Evolutionary conservation across 441 rosid genomes (phyloP).

Genomic region (Daphne laureola): DNA sequence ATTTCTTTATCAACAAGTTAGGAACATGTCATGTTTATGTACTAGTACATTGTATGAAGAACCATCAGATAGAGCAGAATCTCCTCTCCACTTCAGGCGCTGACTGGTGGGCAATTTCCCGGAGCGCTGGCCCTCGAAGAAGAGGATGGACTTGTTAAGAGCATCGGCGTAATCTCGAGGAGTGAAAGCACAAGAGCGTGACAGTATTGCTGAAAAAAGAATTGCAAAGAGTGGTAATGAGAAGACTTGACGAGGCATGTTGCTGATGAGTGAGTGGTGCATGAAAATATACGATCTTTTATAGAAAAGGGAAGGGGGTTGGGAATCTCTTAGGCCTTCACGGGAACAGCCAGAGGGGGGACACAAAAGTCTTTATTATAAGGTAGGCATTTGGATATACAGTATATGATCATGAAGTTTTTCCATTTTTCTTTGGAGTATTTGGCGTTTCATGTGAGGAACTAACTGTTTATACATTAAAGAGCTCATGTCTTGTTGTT

Average conservation of each 20-base stretch:
- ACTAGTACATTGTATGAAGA: conserved; percentile 32
- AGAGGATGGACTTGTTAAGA: conserved; percentile 36
- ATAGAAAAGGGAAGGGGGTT: conserved; percentile 23
- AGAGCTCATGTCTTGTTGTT: no score
- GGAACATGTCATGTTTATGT: no score
- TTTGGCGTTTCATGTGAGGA: no score
- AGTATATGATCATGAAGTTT: no score
- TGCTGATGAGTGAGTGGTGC: background rate
- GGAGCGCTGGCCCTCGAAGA: conserved; percentile 42
- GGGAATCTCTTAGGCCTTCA: conserved; percentile 40
- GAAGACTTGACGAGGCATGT: conserved; percentile 22
- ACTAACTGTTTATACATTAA: no score
- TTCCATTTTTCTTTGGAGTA: no score
- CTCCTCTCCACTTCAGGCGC: conserved; percentile 28
- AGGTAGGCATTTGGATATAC: no score
- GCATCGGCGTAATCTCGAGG: conserved; percentile 36
- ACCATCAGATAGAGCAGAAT: conserved; percentile 36
- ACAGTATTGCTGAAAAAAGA: conserved; percentile 16
- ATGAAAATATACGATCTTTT: conserved; percentile 16
- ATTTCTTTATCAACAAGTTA: no score
- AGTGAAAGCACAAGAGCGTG: conserved; percentile 36
- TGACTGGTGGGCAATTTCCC: conserved; percentile 34
- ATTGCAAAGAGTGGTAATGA: conserved; percentile 5
- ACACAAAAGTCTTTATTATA: no score
- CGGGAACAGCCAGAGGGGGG: conserved; percentile 33